Evolutionary conservation across 2,329 filamentous ascomycete species (phyloP), one percentile per base, ranked within the genome.

Genomic region (Neobulgaria alba): DNA sequence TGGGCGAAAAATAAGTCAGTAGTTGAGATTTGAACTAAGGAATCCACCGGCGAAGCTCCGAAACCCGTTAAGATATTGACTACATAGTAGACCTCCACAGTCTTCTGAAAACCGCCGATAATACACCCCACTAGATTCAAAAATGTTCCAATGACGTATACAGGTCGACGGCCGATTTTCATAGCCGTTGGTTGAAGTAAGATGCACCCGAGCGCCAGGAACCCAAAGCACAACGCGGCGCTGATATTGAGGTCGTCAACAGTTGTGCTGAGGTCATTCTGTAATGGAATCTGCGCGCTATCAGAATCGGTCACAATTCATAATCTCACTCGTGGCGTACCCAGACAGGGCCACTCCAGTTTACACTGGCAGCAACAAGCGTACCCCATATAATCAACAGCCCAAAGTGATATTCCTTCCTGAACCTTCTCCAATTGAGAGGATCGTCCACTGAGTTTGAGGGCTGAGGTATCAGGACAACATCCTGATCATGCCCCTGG

Each of bases 1-100:
- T 47, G 41, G 3, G 45, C 42, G 29, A 47, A 47, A 16, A 47
- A 45, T 20, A 47, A 39, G 18, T 47, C 45, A 5, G 42, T 47
- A 3, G 45, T 44, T 12, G 45, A 44, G 15, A 47, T 47, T 26
- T 45, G 41, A 9, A 47, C 45, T 10, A 47, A 18, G 5, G 45
- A 42, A 29, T 45, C 45, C 10, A 47, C 38, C 19, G 45, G 45
- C 8, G 45, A 41, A 18, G 42, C 39, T 17, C 45, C 45, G 29
- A 47, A 44, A 2, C 41, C 45, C 2, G 45, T 47, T 10, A 47
- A 18, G 10, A 45, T 45, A 30, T 47, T 45, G 2, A 47, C 45
- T 15, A 43, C 36, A 18, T 41, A 47, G 30, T 42, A 47, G 10
- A 42, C 33, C 15, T 36, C 36, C 7, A 47, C 34, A 8, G 33